These are phyloP conservation scores for Parietichytrium sp. DNA, from an alignment of 108 stramenopile species.

Conservation along the genomic window DNA sequence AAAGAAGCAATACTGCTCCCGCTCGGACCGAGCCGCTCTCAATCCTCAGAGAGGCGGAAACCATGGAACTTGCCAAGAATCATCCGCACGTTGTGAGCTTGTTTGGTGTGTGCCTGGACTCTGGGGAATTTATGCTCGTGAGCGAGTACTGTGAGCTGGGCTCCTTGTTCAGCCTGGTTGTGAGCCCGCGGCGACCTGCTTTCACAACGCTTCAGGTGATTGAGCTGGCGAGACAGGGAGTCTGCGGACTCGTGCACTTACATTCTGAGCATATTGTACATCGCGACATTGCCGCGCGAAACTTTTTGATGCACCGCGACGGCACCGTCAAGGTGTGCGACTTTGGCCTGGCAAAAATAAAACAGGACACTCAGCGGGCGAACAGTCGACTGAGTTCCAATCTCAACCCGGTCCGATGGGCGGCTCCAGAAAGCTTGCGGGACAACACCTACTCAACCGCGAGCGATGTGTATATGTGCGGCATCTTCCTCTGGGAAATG, in stretches of 20 bases:
- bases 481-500: slow-evolving; percentile 46
- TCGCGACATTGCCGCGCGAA: slow-evolving; percentile 54
- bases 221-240: slow-evolving; percentile 30
- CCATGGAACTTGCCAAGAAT: slow-evolving; percentile 27
- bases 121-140: slow-evolving; percentile 24
- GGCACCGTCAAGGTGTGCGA: slow-evolving; percentile 45
- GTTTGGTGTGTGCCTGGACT: slow-evolving; percentile 34
- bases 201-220: neutral
- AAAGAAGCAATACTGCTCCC: too few species aligned
- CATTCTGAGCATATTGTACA: slow-evolving; percentile 48
- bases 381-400: slow-evolving; percentile 25
- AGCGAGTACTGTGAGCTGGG: slow-evolving; percentile 44
- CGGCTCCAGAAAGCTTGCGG: slow-evolving; percentile 45
- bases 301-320: slow-evolving; percentile 46
- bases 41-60: slow-evolving; percentile 13
- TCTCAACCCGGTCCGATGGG: slow-evolving; percentile 47
- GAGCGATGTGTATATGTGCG: slow-evolving; percentile 49
- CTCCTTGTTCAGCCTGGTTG: slow-evolving; percentile 43
- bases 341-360: slow-evolving; percentile 51
- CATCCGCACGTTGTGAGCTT: slow-evolving; percentile 14
- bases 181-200: neutral
- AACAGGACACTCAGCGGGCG: slow-evolving; percentile 14
- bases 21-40: neutral
- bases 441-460: neutral
- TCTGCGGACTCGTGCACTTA: slow-evolving; percentile 36